Percentiles rank a stretch among this genome's conserved stretches.
Conservation (phyloP, 345 rosid species). For the Eucalyptus sp. region DNA sequence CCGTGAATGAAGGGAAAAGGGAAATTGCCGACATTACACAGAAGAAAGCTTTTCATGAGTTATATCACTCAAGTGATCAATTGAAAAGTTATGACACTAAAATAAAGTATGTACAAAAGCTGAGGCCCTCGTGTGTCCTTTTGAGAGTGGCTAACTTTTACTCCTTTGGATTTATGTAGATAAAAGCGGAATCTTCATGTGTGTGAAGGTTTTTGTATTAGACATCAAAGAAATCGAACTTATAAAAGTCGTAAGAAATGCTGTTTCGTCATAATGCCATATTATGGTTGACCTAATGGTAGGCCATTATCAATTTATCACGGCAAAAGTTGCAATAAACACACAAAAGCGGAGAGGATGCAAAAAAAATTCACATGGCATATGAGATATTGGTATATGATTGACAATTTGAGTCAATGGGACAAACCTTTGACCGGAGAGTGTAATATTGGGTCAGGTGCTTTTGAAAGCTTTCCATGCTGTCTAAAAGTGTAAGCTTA, state of each 20-base stretch:
- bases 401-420: background rate
- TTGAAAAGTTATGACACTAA: background rate
- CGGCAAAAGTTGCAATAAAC: background rate
- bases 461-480: slow-evolving; percentile 16
- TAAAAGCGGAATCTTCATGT: background rate
- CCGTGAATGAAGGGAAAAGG: background rate
- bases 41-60: background rate
- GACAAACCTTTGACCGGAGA: slow-evolving; percentile 10
- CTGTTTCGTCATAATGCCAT: background rate
- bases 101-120: background rate
- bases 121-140: background rate
- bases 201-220: background rate
- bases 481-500: background rate
- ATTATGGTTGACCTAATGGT: background rate
- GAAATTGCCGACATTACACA: background rate
- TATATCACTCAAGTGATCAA: background rate
- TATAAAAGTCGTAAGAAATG: background rate
- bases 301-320: background rate
- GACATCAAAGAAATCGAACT: background rate
- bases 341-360: background rate
- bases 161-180: background rate
- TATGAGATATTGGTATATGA: background rate
- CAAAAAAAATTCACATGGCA: background rate
- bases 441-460: slow-evolving; percentile 13
- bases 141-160: background rate